Evolutionary conservation across 768 basidiomycete species (phyloP).

Genomic region (Plicaturopsis crispa): DNA sequence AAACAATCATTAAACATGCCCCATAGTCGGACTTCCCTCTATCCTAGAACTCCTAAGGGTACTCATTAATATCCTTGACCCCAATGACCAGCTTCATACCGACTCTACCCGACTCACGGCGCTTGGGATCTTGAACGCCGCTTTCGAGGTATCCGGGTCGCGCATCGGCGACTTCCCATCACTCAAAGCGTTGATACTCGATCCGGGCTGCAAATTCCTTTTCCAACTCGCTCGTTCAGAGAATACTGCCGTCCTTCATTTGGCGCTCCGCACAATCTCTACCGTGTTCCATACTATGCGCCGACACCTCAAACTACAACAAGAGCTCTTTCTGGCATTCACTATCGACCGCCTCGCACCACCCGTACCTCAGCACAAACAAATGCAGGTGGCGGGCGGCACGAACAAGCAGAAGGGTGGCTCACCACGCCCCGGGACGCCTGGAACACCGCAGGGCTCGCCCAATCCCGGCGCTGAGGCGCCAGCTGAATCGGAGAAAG

Average conservation of each 20-base stretch:
- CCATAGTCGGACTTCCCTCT: slow-evolving; percentile 89
- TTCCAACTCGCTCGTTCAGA: slow-evolving; percentile 96
- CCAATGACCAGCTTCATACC: slow-evolving; percentile 90
- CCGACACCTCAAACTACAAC: slow-evolving; percentile 82
- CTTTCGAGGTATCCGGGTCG: slow-evolving; percentile 78
- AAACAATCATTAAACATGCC: too few species aligned
- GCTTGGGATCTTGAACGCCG: slow-evolving; percentile 78
- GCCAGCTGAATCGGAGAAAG: slow-evolving; percentile 35
- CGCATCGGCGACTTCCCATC: slow-evolving; percentile 74
- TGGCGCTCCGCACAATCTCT: slow-evolving; percentile 77
- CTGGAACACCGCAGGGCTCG: slow-evolving; percentile 29
- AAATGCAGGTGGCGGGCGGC: not conserved
- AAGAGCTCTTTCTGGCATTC: slow-evolving; percentile 92
- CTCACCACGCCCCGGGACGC: slow-evolving; percentile 17
- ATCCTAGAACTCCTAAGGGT: slow-evolving; percentile 90
- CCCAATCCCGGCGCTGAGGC: slow-evolving; percentile 46
- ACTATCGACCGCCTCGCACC: slow-evolving; percentile 85
- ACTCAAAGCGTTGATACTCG: slow-evolving; percentile 67
- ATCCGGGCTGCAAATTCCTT: slow-evolving; percentile 91
- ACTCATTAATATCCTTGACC: slow-evolving; percentile 91
- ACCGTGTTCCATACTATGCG: slow-evolving; percentile 87
- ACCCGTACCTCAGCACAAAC: slow-evolving; percentile 19
- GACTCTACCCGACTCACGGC: slow-evolving; percentile 91
- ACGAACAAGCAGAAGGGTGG: not conserved
- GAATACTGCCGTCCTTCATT: slow-evolving; percentile 69